Evolutionary conservation across 2,329 filamentous ascomycete genomes (phyloP), one percentile per base, ranked within the genome.

Genomic region (Talaromyces pinophilus): DNA sequence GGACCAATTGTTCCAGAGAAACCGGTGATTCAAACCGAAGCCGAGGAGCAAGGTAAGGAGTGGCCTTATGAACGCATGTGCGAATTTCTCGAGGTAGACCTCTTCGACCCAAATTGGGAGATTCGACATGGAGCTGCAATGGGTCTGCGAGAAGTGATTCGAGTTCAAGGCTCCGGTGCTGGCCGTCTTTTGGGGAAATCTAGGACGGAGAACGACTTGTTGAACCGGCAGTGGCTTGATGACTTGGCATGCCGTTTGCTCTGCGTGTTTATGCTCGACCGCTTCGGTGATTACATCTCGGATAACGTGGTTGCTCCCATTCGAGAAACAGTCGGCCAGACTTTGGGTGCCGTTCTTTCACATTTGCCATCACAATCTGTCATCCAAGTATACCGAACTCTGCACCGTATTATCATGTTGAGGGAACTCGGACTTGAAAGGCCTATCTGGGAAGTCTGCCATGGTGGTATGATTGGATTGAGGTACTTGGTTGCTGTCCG

Each of bases 301-400:
- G 95, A 99, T 77, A 99, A 92, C 63, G 96, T 96, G 0, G 93
- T 99, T 48, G 95, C 95, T 0, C 95, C 95, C 0, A 97, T 99
- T 69, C 86, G 95, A 70, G 95, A 99, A 81, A 97, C 93, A 0
- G 92, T 96, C 48, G 95, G 95, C 55, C 95, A 99, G 79, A 94
- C 93, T 2, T 83, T 99, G 15, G 96, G 94, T 72, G 92, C 94
- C 13, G 87, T 96, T 15, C 82, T 99, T 63, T 92, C 92, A 70
- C 92, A 97, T 76, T 85, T 99, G 6, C 89, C 92, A 0, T 82
- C 89, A 1, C 82, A 86, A 17, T 94, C 92, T 3, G 94, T 99
- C 28, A 87, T 94, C 72, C 87, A 89, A 63, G 91, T 96, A 46
- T 98, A 98, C 77, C 86, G 84, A 55, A 90, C 96, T 52, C 84